phyloP scores from a whole-genome alignment of 495 filamentous ascomycete genomes.

The Trypethelium eluteriae region DNA sequence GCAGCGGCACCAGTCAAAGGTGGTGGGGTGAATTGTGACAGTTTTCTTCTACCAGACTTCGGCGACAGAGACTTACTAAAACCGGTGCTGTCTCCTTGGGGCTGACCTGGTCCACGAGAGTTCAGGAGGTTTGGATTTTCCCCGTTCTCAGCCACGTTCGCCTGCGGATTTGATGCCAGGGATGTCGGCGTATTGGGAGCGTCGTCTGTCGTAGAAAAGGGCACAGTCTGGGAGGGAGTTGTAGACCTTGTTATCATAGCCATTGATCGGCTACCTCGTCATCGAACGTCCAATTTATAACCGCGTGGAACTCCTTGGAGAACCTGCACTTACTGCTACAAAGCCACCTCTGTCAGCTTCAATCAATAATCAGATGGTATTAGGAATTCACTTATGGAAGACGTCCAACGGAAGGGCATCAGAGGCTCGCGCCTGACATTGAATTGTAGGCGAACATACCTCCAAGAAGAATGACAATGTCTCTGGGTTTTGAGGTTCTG shows the following conservation, averaged over 20 bases:
- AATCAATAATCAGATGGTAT: not conserved
- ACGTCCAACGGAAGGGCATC: not conserved
- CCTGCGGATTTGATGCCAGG: constrained; percentile 17
- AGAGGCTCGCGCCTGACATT: not conserved
- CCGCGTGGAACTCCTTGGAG: not conserved
- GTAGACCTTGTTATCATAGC: constrained; percentile 14
- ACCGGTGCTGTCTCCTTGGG: not conserved
- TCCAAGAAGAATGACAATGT: not conserved
- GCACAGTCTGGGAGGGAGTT: constrained; percentile 31
- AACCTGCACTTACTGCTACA: not conserved
- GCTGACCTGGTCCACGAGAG: constrained; percentile 8
- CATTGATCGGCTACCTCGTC: not conserved
- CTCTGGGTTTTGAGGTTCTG: not conserved
- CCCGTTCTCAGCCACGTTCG: not conserved
- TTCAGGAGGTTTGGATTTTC: constrained; percentile 16
- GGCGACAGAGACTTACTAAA: constrained; percentile 16
- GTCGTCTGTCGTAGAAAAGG: constrained; percentile 26
- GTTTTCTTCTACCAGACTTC: constrained; percentile 13
- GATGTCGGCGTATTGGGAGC: constrained; percentile 29
- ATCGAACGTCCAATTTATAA: not conserved
- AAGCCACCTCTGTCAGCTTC: constrained; percentile 3
- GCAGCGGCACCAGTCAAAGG: constrained; percentile 49
- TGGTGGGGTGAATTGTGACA: constrained; percentile 41
- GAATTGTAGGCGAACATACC: not conserved
- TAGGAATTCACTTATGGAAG: not conserved